Percentiles rank a stretch among this genome's conserved stretches.
These are phyloP conservation scores for Saccharomyces hybrid DNA, from an alignment of 1,139 yeast genomes.

Conservation along the genomic window DNA sequence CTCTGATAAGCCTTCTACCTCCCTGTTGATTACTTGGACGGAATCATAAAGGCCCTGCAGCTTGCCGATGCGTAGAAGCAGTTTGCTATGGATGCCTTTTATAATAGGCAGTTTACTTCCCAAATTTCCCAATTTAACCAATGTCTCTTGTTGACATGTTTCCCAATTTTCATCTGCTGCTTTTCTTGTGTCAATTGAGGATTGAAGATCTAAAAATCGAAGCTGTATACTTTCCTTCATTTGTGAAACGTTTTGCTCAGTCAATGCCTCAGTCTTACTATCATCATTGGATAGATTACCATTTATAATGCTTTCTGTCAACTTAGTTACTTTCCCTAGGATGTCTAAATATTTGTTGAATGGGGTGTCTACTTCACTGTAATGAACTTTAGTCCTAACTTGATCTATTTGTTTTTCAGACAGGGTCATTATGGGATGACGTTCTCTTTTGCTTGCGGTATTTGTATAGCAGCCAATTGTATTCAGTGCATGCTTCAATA, in stretches of 20 bases:
- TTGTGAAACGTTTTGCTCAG: constrained; percentile 7
- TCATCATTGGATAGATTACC: constrained; percentile 13
- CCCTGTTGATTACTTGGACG: constrained; percentile 21
- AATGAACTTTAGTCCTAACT: constrained; percentile 21
- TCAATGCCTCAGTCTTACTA: constrained; percentile 7
- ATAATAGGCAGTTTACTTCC: constrained; percentile 12
- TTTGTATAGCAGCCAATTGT: no score
- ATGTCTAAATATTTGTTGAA: constrained; percentile 21
- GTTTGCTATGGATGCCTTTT: constrained; percentile 9
- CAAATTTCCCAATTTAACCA: constrained; percentile 9
- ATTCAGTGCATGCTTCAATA: background rate
- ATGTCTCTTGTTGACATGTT: constrained; percentile 13
- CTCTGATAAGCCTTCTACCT: constrained; percentile 19
- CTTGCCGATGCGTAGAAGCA: constrained; percentile 17
- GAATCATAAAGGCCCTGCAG: constrained; percentile 21
- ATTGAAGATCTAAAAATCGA: constrained; percentile 18
- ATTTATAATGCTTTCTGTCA: constrained; percentile 14
- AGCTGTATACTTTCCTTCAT: constrained; percentile 14
- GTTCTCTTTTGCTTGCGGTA: background rate
- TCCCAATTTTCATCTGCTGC: constrained; percentile 20
- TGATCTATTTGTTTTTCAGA: constrained; percentile 12
- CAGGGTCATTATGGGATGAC: constrained; percentile 11
- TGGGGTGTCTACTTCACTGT: constrained; percentile 21
- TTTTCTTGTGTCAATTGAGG: constrained; percentile 21
- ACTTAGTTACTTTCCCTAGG: constrained; percentile 13